Conservation (phyloP, 345 rosid species). For the Fremontodendron californicum region DNA sequence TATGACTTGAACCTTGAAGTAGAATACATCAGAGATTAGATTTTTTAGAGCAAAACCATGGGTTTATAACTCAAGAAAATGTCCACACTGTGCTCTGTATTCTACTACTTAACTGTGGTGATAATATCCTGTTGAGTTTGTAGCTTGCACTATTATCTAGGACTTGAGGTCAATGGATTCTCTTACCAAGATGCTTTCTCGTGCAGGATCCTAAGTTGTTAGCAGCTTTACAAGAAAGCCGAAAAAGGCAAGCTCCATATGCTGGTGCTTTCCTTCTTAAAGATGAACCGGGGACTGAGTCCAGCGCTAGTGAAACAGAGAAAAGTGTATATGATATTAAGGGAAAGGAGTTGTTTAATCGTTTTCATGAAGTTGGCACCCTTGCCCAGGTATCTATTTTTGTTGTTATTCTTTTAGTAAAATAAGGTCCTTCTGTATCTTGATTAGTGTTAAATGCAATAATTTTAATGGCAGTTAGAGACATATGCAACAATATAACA, state of each 20-base stretch:
- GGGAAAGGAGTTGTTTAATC: constrained; percentile 75
- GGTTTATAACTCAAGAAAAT: not conserved
- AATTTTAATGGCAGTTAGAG: not conserved
- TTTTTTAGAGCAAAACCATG: not conserved
- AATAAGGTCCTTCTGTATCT: not conserved
- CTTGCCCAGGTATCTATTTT: constrained; percentile 74
- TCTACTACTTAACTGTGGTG: not conserved
- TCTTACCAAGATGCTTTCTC: constrained; percentile 12
- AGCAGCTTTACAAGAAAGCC: constrained; percentile 90
- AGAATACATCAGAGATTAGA: not conserved
- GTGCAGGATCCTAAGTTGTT: constrained; percentile 86
- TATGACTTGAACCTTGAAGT: not conserved
- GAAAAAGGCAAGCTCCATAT: constrained; percentile 95
- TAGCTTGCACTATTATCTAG: not conserved
- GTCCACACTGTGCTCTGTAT: not conserved
- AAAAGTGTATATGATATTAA: constrained; percentile 62
- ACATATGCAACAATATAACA: not conserved
- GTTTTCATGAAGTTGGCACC: constrained; percentile 96
- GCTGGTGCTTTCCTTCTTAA: constrained; percentile 98
- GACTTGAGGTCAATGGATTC: not conserved
- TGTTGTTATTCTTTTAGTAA: constrained; percentile 15
- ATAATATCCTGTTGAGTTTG: not conserved
- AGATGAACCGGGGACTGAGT: constrained; percentile 77
- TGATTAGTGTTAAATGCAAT: not conserved
- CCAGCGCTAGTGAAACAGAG: constrained; percentile 58